These are phyloP conservation scores for Brachypodium distachyon DNA, from an alignment of 202 grass and related monocot genomes.

Conservation along the genomic window DNA sequence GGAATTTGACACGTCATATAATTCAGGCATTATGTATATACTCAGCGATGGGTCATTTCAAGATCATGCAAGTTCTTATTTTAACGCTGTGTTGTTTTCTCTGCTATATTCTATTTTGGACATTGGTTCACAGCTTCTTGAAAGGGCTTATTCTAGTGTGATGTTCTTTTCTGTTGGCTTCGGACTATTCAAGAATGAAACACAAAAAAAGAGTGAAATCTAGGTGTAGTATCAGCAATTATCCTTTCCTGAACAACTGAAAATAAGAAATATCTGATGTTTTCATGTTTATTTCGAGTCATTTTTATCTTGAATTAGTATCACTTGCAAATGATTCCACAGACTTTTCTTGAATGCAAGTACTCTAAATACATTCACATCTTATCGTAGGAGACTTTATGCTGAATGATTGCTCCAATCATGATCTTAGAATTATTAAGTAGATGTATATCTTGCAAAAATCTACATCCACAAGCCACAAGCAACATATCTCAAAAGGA, in stretches of 20 bases:
- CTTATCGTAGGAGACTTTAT: conserved; percentile 3
- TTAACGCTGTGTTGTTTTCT: conserved; percentile 9
- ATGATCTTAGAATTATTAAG: conserved; percentile 19
- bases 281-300: not conserved
- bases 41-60: conserved; percentile 22
- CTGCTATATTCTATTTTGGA: conserved; percentile 18
- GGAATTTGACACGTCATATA: not conserved
- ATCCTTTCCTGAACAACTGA: not conserved
- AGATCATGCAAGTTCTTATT: conserved; percentile 25
- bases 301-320: not conserved
- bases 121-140: not conserved
- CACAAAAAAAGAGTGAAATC: not conserved
- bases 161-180: not conserved
- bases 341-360: not conserved
- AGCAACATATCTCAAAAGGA: conserved; percentile 20
- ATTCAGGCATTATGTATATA: not conserved
- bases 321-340: not conserved
- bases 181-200: not conserved
- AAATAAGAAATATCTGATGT: not conserved
- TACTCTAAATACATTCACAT: not conserved
- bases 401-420: conserved; percentile 32
- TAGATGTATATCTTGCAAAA: not conserved
- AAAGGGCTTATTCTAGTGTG: conserved; percentile 1
- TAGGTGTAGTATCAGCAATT: not conserved
- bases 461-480: not conserved